Conservation (phyloP, 176 grass and related monocot genomes). For the Cocos nucifera region DNA sequence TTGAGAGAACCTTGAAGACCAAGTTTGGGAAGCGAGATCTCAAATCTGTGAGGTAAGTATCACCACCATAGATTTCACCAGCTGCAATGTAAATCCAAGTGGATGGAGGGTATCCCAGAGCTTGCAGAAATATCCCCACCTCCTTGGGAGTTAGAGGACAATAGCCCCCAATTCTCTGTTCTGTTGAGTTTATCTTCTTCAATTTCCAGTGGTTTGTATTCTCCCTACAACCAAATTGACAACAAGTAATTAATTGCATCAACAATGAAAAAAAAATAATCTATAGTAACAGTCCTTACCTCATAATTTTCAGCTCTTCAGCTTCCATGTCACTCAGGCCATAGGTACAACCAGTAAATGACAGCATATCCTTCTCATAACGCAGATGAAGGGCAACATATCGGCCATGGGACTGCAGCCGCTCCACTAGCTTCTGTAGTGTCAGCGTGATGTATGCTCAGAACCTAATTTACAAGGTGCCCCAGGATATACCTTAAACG, state of each 20-base stretch:
- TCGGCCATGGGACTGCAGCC: constrained; percentile 50
- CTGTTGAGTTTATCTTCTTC: constrained; percentile 81
- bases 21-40: constrained; percentile 75
- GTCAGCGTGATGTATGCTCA: constrained; percentile 75
- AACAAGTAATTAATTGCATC: not conserved
- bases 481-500: constrained; percentile 17
- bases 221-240: constrained; percentile 33
- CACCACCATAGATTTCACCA: constrained; percentile 92
- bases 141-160: constrained; percentile 82
- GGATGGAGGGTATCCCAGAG: constrained; percentile 66
- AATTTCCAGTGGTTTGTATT: constrained; percentile 92
- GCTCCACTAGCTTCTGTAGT: constrained; percentile 95
- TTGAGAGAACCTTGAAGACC: constrained; percentile 69
- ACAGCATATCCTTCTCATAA: constrained; percentile 97
- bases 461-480: constrained; percentile 57
- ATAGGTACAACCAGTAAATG: constrained; percentile 82
- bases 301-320: constrained; percentile 67
- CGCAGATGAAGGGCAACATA: constrained; percentile 90
- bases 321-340: constrained; percentile 60
- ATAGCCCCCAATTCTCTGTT: constrained; percentile 68
- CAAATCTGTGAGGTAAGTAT: constrained; percentile 71
- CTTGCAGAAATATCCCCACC: constrained; percentile 68
- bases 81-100: constrained; percentile 92
- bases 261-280: not conserved
- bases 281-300: constrained; percentile 27